phyloP scores from a whole-genome alignment of 75 land plant genomes.

The Cupressus sempervirens region DNA sequence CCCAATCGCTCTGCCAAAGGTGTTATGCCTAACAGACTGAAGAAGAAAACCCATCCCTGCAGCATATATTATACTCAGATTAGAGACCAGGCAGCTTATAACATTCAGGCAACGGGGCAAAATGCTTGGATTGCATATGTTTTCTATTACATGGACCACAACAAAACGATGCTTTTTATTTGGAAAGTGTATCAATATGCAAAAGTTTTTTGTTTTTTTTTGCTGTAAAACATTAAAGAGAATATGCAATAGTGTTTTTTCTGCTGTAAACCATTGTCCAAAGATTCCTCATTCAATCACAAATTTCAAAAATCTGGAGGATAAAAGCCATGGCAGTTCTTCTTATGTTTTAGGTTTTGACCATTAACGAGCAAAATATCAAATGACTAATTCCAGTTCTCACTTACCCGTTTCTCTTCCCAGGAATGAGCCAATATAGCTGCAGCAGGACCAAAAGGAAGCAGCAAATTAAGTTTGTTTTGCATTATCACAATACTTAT shows the following conservation, averaged over 20 bases:
- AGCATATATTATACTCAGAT: background rate
- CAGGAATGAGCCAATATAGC: constrained; percentile 24
- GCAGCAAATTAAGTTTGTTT: constrained; percentile 19
- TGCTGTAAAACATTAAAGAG: background rate
- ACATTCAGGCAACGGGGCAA: constrained; percentile 7
- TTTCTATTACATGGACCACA: background rate
- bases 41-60: constrained; percentile 38
- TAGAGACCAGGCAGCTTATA: background rate
- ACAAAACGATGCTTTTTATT: background rate
- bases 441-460: constrained; percentile 28
- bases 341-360: background rate
- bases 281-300: background rate
- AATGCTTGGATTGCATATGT: constrained; percentile 11
- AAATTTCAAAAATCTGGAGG: background rate
- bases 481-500: constrained; percentile 24
- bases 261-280: background rate
- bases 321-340: background rate
- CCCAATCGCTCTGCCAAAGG: constrained; percentile 50
- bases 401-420: constrained; percentile 18
- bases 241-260: background rate
- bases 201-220: background rate
- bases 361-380: background rate
- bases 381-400: background rate
- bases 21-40: constrained; percentile 36
- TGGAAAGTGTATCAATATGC: background rate